Evolutionary conservation across 352 stramenopile species (phyloP), one percentile per base, ranked within the genome.

Genomic region (Pythium scleroteichum): DNA sequence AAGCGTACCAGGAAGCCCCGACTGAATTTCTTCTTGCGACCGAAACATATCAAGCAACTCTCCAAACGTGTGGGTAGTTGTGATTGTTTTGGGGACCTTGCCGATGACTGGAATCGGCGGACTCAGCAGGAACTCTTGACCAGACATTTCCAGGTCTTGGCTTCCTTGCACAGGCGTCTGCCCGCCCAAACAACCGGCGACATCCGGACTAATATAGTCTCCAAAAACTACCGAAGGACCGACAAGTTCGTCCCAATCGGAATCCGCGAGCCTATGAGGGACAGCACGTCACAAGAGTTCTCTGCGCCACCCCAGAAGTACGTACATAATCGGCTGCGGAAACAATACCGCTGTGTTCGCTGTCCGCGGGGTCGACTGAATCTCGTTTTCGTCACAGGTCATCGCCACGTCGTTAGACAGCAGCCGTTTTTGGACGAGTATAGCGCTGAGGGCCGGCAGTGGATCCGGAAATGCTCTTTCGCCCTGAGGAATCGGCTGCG

Each of bases 201-300:
- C 58, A 29, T 93, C 81, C 12, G 84, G 84, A 16, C 84, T 93
- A 44, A 87, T 61, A 52, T 93, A 93, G 32, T 89, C 75, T 2
- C 47, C 42, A 1, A 85, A 41, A 16, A 53, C 72, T 24, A 80
- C 72, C 0, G 59, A 58, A 19, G 68, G 63, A 1, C 73, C 56
- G 14, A 92, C 64, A 7, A 92, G 42, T n/a, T 86, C 75, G 1
- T 85, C 65, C 83, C 80, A 92, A 27, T 88, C 78, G 8, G 51
- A 60, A 10, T 64, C 51, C 12, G 66, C 63, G 7, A 81, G 45
- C 10, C 66, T 78, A 10, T 35, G 29, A 35, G 29, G 10, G n/a
- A n/a, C n/a, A 35, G 29, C 29, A 35, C 5, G 29, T 35, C 29
- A 10, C 10, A 10, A 35, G 29, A 35, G 29, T 5, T 5, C 29